Evolutionary conservation across 2,329 filamentous ascomycete genomes (phyloP), one percentile per base, ranked within the genome.

Genomic region (Thelonectria olida): DNA sequence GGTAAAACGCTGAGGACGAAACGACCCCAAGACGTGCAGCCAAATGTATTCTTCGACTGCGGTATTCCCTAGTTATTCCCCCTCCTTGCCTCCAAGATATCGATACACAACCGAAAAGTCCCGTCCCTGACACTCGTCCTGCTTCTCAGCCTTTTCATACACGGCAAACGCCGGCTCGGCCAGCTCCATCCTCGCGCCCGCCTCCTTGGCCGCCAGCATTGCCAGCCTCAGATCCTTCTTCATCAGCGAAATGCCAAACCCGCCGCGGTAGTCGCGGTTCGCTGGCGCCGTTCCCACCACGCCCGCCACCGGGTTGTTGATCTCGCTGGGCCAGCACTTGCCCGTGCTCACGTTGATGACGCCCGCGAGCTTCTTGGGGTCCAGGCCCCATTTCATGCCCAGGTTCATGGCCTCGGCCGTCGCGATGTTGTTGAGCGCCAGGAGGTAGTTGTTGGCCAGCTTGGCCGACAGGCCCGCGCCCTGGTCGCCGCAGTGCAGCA

Each of bases 341-440:
- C 96, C 96, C 0, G 95, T 97, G 69, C 92, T 96, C 4, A 91
- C 91, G 75, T 97, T 98, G 81, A 99, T 92, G 77, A 99, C 88
- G 52, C 90, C 88, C 0, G 92, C 91, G 2, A 99, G 84, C 7
- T 88, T 89, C 70, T 81, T 80, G 2, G 86, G 81, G 61, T 89
- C 86, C 7, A 90, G 77, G 0, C 88, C 88, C 79, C 84, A 86
- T 60, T 78, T 80, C 50, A 88, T 82, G n/a, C 87, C 87, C 20
- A 90, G 76, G 69, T 88, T 87, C 86, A 90, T 89, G 19, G 87
- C 87, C 74, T 90, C 88, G 5, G 87, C 86, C 2, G 86, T 88
- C 5, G 85, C 87, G 59, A 90, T 93, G 78, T 99, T 99, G 82
- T 93, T 96, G 69, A 98, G 88, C 4, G 94, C 95, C 4, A 99